Evolutionary conservation across 2,329 filamentous ascomycete species (phyloP).

Genomic region (Pseudogymnoascus sp.): DNA sequence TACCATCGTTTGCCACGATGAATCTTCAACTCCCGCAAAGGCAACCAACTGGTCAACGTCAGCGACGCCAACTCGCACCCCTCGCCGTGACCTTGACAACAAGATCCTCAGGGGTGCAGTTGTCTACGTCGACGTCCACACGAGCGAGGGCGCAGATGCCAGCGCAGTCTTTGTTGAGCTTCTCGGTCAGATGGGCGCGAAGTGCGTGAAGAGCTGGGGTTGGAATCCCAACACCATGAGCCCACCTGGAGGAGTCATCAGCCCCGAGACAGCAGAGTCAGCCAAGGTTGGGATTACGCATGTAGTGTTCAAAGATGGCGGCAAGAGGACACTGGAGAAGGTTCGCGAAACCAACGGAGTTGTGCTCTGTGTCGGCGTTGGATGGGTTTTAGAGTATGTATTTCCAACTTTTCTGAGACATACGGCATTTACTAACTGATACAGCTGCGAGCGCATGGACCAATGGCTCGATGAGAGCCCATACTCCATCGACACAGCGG

Average conservation of each 20-base stretch:
- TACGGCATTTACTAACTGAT: slow-evolving; percentile 26
- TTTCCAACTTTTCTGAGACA: neutral
- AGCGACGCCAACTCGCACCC: slow-evolving; percentile 50
- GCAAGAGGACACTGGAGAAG: slow-evolving; percentile 72
- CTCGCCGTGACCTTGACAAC: slow-evolving; percentile 46
- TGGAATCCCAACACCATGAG: slow-evolving; percentile 50
- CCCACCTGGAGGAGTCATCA: slow-evolving; percentile 1
- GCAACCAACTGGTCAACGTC: slow-evolving; percentile 46
- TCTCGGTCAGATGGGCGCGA: slow-evolving; percentile 72
- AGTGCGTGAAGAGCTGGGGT: slow-evolving; percentile 67
- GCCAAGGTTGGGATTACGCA: slow-evolving; percentile 71
- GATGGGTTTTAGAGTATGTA: slow-evolving; percentile 81
- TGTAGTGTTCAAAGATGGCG: slow-evolving; percentile 84
- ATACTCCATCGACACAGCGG: slow-evolving; percentile 61
- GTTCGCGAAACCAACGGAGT: slow-evolving; percentile 64
- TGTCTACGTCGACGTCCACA: slow-evolving; percentile 78
- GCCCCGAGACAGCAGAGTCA: slow-evolving; percentile 22
- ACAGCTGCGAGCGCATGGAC: slow-evolving; percentile 67
- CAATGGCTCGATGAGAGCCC: slow-evolving; percentile 67
- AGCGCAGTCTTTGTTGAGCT: slow-evolving; percentile 76
- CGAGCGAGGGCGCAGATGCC: slow-evolving; percentile 72
- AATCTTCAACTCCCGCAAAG: slow-evolving; percentile 41
- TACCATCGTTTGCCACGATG: slow-evolving; percentile 2
- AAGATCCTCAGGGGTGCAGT: slow-evolving; percentile 60
- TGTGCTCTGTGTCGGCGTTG: slow-evolving; percentile 79